phyloP scores from a whole-genome alignment of 1,284 basidiomycete species.

The Ustilago sp. region DNA sequence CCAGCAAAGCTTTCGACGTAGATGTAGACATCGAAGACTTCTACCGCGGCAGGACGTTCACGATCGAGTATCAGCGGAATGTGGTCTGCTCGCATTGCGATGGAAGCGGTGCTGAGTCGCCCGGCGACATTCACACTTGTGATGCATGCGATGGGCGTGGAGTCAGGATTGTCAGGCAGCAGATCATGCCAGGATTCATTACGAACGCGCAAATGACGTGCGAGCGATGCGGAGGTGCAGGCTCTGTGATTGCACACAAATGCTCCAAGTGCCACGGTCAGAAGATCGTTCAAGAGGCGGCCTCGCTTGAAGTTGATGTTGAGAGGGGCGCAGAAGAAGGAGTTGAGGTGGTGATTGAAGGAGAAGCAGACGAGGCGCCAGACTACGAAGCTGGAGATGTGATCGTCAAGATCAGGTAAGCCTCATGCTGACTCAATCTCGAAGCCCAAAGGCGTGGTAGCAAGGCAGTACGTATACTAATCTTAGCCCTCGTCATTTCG shows the following conservation, averaged over 20 bases:
- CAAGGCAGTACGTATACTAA: neutral
- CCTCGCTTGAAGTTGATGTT: slow-evolving; percentile 64
- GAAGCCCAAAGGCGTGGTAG: neutral
- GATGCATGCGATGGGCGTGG: slow-evolving; percentile 61
- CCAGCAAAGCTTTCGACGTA: slow-evolving; percentile 64
- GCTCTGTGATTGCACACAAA: slow-evolving; percentile 57
- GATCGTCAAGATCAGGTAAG: slow-evolving; percentile 59
- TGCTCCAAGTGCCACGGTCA: slow-evolving; percentile 61
- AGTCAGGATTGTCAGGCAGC: slow-evolving; percentile 63
- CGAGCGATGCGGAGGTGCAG: slow-evolving; percentile 60
- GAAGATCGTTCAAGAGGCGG: slow-evolving; percentile 59
- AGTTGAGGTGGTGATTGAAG: slow-evolving; percentile 60
- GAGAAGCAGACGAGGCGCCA: slow-evolving; percentile 64
- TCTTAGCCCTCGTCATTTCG: neutral
- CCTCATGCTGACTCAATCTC: neutral
- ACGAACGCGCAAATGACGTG: slow-evolving; percentile 65
- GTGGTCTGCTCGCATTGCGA: slow-evolving; percentile 66
- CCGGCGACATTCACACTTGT: slow-evolving; percentile 64
- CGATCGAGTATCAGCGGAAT: slow-evolving; percentile 58
- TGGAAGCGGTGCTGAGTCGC: slow-evolving; percentile 65
- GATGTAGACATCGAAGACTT: slow-evolving; percentile 61
- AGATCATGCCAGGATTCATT: slow-evolving; percentile 69
- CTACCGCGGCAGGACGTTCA: slow-evolving; percentile 61
- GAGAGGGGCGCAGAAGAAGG: slow-evolving; percentile 63
- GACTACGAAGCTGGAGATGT: slow-evolving; percentile 67